Conservation (phyloP, 495 filamentous ascomycete genomes). For the Pyrenula massariospora region DNA sequence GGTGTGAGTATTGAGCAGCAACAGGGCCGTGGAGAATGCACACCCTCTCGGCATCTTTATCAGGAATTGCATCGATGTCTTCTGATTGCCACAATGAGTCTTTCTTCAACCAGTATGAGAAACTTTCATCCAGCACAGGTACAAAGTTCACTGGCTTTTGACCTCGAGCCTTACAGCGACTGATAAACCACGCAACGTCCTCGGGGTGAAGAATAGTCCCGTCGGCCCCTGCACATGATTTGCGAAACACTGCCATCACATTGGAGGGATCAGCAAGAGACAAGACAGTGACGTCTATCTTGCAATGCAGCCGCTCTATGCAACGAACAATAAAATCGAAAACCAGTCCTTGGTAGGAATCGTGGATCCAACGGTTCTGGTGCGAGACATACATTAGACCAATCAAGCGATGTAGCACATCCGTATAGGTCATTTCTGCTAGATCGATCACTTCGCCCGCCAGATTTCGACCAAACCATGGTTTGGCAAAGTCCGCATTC, state of each 20-base stretch:
- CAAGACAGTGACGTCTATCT: no score
- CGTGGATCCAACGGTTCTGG: constrained; percentile 24
- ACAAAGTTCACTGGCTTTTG: constrained; percentile 28
- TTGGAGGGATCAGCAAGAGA: no score
- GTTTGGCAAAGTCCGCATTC: constrained; percentile 25
- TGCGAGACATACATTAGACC: constrained; percentile 23
- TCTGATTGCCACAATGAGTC: constrained; percentile 33
- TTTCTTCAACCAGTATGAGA: constrained; percentile 32
- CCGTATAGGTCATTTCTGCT: constrained; percentile 26
- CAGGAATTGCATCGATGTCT: constrained; percentile 25
- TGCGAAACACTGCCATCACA: no score
- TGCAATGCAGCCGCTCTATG: constrained; percentile 13
- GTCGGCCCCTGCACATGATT: no score
- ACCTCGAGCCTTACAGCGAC: constrained; percentile 12
- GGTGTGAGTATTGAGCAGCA: constrained; percentile 18
- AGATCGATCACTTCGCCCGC: constrained; percentile 16
- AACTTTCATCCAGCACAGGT: constrained; percentile 23
- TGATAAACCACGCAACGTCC: constrained; percentile 11
- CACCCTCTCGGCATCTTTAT: constrained; percentile 21
- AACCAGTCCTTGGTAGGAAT: constrained; percentile 16
- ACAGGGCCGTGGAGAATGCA: constrained; percentile 30
- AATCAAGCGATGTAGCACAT: constrained; percentile 17
- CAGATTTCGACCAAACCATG: constrained; percentile 23
- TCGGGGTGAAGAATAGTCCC: no score
- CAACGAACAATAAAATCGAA: constrained; percentile 16